Base-by-base conservation (phyloP, 2,329 filamentous ascomycete genomes). In the Penicillium frequentans region DNA sequence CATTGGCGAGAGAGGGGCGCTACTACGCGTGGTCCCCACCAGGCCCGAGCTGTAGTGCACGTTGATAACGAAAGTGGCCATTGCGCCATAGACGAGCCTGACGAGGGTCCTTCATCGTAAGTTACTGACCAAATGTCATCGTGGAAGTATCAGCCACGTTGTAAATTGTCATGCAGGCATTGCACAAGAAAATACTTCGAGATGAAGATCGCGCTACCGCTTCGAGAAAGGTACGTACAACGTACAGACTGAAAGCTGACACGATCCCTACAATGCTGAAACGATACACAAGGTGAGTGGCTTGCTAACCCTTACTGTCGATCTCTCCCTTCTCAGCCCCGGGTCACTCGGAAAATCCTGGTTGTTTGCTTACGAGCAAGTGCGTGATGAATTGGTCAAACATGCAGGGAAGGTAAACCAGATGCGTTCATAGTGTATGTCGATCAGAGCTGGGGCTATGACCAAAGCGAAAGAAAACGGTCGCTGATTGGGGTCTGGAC, bases 241-340 rank as follows among this genome's bases (percentile, higher is more conserved):
- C n/a, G 35, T 39, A 33, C 31, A 33, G 35, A 19, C 16, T 9
- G 35, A 39, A 39, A 39, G n/a, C 19, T 11, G 39, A 23, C 19
- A 23, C n/a, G 19, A 42, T 42, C 39, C 39, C 39, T 42, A 19
- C 39, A 42, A 23, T 23, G 19, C 21, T n/a, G 35, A 39, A 23
- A 42, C 19, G 11, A 42, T 14, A 11, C 19, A 42, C 35, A 14
- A 27, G 43, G 29, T 19, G 45, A 44, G 46, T 57, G 49, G 16
- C 27, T 42, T 57, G 19, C 10, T 21, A 23, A 56, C 47, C 49
- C 39, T 55, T 59, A 51, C 42, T n/a, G 58, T 60, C 43, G 51
- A 56, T 53, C 55, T 31, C 42, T 50, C 46, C 42, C 29, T 44
- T 21, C n/a, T 14, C 26, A 29, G 16, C 14, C 16, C 10, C 23